phyloP scores from a whole-genome alignment of 2,329 filamentous ascomycete species.

The Claviceps digitariae region DNA sequence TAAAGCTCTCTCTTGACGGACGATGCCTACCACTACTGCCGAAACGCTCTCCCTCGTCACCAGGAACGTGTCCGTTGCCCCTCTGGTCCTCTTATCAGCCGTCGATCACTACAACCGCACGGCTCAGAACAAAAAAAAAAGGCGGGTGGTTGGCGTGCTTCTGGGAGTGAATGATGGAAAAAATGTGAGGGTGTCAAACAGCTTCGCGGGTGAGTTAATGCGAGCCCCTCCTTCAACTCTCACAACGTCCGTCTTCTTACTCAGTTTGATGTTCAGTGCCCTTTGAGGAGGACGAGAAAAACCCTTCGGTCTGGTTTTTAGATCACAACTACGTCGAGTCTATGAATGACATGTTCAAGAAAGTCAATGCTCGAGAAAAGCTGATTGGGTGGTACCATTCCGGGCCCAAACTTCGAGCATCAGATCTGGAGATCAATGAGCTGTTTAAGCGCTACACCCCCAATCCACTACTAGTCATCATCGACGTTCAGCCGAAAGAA shows the following conservation, averaged over 20 bases:
- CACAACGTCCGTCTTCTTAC: conserved; percentile 7
- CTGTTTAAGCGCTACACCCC: conserved; percentile 98
- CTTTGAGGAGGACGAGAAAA: conserved; percentile 97
- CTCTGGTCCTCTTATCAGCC: conserved; percentile 90
- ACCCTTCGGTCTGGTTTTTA: conserved; percentile 96
- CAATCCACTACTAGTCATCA: conserved; percentile 90
- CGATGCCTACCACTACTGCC: conserved; percentile 91
- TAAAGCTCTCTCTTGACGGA: conserved; percentile 16
- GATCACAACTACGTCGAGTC: conserved; percentile 99
- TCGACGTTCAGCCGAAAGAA: conserved; percentile 97
- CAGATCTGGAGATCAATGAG: conserved; percentile 98
- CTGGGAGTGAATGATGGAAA: conserved; percentile 93
- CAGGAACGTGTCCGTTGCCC: conserved; percentile 90
- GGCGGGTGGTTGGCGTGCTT: conserved; percentile 86
- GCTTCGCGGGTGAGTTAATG: conserved; percentile 66
- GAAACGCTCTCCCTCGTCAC: conserved; percentile 92
- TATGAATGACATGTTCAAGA: conserved; percentile 99
- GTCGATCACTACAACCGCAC: conserved; percentile 98
- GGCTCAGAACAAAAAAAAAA: conserved; percentile 69
- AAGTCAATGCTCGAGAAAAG: conserved; percentile 97
- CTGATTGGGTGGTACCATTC: conserved; percentile 99
- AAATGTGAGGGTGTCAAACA: conserved; percentile 95
- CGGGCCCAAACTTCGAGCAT: conserved; percentile 88
- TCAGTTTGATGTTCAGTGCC: conserved; percentile 48
- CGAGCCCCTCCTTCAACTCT: neutral